A percentile compares a stretch with the other conserved stretches of the same genome.
phyloP scores from a whole-genome alignment of 176 grass and related monocot genomes.

The Bonia amplexicaulis region DNA sequence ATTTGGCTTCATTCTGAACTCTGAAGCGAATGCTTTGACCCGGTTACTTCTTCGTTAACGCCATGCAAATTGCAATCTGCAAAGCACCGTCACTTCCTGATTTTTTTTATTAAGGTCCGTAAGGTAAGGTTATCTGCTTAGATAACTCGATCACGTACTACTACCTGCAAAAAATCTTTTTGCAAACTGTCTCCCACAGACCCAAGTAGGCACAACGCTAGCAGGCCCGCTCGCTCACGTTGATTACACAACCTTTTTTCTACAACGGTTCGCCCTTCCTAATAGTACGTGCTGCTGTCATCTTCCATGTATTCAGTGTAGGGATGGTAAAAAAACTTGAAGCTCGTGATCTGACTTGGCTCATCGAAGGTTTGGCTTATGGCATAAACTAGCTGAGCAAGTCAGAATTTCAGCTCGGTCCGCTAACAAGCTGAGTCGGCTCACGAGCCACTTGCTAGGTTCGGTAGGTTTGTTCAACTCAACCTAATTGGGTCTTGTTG shows the following conservation, averaged over 20 bases:
- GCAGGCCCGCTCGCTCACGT: neutral
- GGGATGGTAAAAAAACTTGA: no score
- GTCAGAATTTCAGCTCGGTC: rapidly evolving
- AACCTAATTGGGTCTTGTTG: no score
- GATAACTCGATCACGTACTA: neutral
- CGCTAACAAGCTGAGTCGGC: no score
- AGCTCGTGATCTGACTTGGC: no score
- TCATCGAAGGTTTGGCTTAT: no score
- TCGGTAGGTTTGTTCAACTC: no score
- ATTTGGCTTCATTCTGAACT: neutral
- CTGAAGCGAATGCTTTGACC: conserved; percentile 9
- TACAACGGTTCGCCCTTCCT: neutral
- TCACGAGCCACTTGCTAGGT: no score
- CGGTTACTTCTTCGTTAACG: neutral
- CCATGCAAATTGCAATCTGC: neutral
- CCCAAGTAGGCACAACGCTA: neutral
- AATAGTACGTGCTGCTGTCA: neutral
- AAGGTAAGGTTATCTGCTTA: neutral
- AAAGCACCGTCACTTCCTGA: neutral
- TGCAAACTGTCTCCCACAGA: neutral
- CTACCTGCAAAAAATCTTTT: neutral
- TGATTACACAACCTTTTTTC: neutral
- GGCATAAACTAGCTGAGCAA: no score
- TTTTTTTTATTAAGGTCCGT: neutral
- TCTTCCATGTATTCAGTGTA: neutral